These are phyloP conservation scores for Pseudonitzschia multistriata DNA, from an alignment of 108 stramenopile species.

Conservation along the genomic window DNA sequence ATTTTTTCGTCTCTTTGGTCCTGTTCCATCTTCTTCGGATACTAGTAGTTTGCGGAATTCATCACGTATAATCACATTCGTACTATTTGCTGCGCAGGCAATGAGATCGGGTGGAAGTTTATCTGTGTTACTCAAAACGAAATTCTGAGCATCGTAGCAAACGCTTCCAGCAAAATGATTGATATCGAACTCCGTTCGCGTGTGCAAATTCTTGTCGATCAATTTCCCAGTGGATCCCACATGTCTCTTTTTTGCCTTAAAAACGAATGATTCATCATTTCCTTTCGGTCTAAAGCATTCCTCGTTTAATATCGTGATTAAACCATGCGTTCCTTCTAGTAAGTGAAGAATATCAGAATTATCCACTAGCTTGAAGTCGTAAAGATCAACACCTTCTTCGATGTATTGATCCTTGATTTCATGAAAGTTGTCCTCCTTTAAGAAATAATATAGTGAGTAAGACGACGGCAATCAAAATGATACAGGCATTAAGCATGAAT, in stretches of 20 bases:
- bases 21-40: slow-evolving; percentile 9
- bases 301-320: slow-evolving; percentile 90
- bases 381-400: slow-evolving; percentile 85
- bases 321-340: slow-evolving; percentile 86
- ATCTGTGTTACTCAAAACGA: slow-evolving; percentile 84
- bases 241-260: slow-evolving; percentile 45
- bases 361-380: slow-evolving; percentile 84
- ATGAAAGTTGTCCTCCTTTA: slow-evolving; percentile 55
- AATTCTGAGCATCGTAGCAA: slow-evolving; percentile 71
- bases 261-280: slow-evolving; percentile 77
- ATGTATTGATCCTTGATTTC: slow-evolving; percentile 76
- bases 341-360: slow-evolving; percentile 85
- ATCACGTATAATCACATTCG: slow-evolving; percentile 56
- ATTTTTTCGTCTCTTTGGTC: slow-evolving; percentile 38
- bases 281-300: slow-evolving; percentile 89
- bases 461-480: neutral
- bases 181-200: slow-evolving; percentile 74
- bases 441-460: neutral
- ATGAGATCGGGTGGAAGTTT: slow-evolving; percentile 66
- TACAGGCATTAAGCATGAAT: neutral
- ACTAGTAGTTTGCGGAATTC: slow-evolving; percentile 40
- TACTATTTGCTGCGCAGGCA: slow-evolving; percentile 47
- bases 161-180: slow-evolving; percentile 88
- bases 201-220: slow-evolving; percentile 53
- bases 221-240: slow-evolving; percentile 43